Conservation (phyloP, 257 asterid species). For the Vinca minor region DNA sequence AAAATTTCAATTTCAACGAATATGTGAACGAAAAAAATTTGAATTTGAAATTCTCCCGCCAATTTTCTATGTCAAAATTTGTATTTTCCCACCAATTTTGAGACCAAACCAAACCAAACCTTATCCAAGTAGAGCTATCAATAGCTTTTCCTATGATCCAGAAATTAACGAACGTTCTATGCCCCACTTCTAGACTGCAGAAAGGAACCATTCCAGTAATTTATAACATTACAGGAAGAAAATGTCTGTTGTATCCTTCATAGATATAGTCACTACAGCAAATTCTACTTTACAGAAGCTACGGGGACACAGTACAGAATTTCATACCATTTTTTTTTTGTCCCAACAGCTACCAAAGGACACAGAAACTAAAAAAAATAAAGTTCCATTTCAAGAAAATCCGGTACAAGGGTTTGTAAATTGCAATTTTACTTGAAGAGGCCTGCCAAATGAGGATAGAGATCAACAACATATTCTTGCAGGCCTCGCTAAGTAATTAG, state of each 20-base stretch:
- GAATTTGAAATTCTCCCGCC: too few relatives aligned
- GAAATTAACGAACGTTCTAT: too few relatives aligned
- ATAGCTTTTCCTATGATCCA: neutral
- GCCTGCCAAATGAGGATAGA: too few relatives aligned
- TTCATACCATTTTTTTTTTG: slow-evolving; percentile 19
- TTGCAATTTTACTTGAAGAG: slow-evolving; percentile 16
- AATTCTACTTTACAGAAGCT: slow-evolving; percentile 27
- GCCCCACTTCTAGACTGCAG: too few relatives aligned
- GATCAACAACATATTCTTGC: neutral
- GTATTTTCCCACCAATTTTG: too few relatives aligned
- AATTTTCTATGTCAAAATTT: too few relatives aligned
- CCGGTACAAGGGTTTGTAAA: slow-evolving; percentile 10
- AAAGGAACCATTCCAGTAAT: too few relatives aligned
- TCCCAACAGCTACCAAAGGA: slow-evolving; percentile 15
- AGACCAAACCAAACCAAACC: too few relatives aligned
- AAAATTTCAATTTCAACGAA: too few relatives aligned
- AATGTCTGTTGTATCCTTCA: neutral
- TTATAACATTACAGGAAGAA: neutral
- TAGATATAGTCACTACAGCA: slow-evolving; percentile 14
- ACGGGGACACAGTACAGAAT: slow-evolving; percentile 18
- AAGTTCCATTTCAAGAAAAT: slow-evolving; percentile 18
- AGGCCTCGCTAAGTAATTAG: slow-evolving; percentile 20
- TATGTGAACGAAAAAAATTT: too few relatives aligned
- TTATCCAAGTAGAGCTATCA: too few relatives aligned
- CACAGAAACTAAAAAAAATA: slow-evolving; percentile 9